phyloP scores from a whole-genome alignment of 2,329 filamentous ascomycete genomes.

The Fusarium tricinctum region DNA sequence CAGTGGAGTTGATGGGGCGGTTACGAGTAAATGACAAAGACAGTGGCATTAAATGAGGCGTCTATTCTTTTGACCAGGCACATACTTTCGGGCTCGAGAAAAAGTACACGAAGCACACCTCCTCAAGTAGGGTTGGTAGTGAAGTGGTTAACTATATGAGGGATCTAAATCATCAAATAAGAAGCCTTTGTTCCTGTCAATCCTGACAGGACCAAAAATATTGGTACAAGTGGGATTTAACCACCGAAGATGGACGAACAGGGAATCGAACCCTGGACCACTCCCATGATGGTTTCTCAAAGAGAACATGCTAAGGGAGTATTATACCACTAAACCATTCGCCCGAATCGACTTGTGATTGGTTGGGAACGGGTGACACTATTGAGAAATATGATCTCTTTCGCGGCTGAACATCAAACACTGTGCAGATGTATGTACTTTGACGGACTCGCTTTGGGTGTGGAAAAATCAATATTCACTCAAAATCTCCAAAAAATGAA shows the following conservation, averaged over 20 bases:
- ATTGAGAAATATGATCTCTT: neutral
- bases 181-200: no score
- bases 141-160: neutral
- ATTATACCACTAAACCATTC: conserved; percentile 29
- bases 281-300: conserved; percentile 3
- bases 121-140: neutral
- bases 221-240: neutral
- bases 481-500: neutral
- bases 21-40: neutral
- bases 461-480: neutral
- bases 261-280: conserved; percentile 19
- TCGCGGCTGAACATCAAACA: neutral
- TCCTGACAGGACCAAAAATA: neutral
- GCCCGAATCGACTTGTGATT: conserved; percentile 15
- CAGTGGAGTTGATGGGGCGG: conserved; percentile 2
- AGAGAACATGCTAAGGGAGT: conserved; percentile 22
- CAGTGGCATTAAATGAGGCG: neutral
- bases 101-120: neutral
- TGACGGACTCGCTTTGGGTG: no score
- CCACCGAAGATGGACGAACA: conserved; percentile 10
- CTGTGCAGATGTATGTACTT: no score
- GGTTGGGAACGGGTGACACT: neutral
- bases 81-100: no score
- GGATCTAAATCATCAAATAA: neutral
- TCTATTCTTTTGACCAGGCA: neutral